Evolutionary conservation across 345 rosid genomes (phyloP), one percentile per base, ranked within the genome.

Genomic region (Populus euphratica): DNA sequence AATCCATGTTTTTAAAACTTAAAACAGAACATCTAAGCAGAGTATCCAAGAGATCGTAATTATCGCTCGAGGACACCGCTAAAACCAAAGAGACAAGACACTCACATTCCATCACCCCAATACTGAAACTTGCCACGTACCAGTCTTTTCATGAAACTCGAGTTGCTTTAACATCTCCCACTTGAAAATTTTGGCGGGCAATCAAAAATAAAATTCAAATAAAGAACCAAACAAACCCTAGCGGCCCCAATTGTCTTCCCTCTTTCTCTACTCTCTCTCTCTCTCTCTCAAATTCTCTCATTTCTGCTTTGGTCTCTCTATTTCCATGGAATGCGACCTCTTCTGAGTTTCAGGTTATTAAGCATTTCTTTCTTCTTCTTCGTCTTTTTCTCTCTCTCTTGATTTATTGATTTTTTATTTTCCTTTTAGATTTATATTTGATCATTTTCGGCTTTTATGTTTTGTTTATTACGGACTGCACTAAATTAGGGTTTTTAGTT

Each of bases 161-260:
- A 56, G 81, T 77, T 63, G 21, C 41, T 41, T 68, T 47, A 43
- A 76, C 72, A 71, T 54, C 56, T 9, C 63, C 47, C 31, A 14
- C 41, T 77, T 72, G 81, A 79, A 85, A 82, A 74, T 67, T 86
- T 91, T 93, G 96, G 97, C 97, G 97, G 92, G 93, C 92, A 86
- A 75, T 70, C 41, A 39, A 69, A 69, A 44, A 70, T n/a, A 47
- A 67, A 88, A 81, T 89, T 88, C 87, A 86, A 86, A 85, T 76
- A 81, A 78, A 63, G 71, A 81, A 47, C 52, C 36, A 11, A 66
- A 41, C 80, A 85, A 90, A 89, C 94, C 96, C 98, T 93, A 90
- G 86, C 81, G 78, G 36, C 61, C 73, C 77, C 73, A 50, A 39
- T 39, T 5, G 27, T 56, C 59, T 47, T 77, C 52, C 50, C 76